Base-by-base conservation (phyloP, 2,329 filamentous ascomycete species). In the Penicillium fuscoglaucum region DNA sequence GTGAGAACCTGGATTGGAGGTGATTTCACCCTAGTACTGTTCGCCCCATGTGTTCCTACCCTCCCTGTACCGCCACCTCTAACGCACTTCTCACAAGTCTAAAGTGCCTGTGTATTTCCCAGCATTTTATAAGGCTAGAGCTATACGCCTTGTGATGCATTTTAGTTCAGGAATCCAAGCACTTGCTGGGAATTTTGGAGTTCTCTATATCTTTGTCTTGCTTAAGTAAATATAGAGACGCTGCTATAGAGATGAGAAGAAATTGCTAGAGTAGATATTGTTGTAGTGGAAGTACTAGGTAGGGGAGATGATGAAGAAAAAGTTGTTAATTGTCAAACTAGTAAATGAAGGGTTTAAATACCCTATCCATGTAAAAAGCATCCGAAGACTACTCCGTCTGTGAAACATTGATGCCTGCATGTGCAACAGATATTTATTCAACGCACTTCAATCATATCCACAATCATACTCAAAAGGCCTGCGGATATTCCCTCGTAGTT, bases 401-500 rank as follows among this genome's bases (percentile, higher is more conserved):
- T 21, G 1, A 21, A 21, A 21, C 19, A 21, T 21, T 21, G 19
- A 21, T 21, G 19, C 19, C 19, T 21, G 19, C 19, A 21, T 21
- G 19, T 21, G 1, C 19, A 21, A 21, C 19, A 6, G n/a, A 19
- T 21, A 12, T 19, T 12, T n/a, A 26, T 33, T 53, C 39, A 60
- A 46, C 69, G 60, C 17, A 76, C 66, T 57, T 80, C 74, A 40
- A 82, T 68, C 57, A 81, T 74, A 6, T 73, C 74, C 33, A 78
- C 72, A 7, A 83, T 77, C 82, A 85, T 84, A 8, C 72, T 68
- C 39, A 84, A 64, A 59, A 85, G 85, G 46, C 83, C 77, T 62
- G 82, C 72, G 15, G 79, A 66, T 92, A 92, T 74, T 91, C 89
- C 0, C 79, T 77, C 10, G 4, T 9, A 6, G 10, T 87, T 84